Conservation (phyloP, 495 filamentous ascomycete genomes). For the Glonium stellatum region DNA sequence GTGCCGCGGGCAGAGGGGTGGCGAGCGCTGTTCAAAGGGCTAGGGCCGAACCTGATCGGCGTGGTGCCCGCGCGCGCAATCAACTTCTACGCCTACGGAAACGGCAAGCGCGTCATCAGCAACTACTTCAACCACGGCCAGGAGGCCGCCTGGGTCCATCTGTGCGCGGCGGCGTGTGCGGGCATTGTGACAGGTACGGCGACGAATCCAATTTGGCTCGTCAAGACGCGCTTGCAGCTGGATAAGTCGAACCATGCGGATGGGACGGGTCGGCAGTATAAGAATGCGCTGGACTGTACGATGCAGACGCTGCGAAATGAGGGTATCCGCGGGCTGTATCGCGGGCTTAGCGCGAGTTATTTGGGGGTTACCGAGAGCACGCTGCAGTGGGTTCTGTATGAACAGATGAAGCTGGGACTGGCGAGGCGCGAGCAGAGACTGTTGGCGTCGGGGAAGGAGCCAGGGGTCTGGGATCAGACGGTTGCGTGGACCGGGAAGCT, state of each 20-base stretch:
- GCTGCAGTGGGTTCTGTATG: conserved; percentile 81
- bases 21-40: conserved; percentile 79
- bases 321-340: conserved; percentile 71
- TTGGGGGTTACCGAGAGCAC: conserved; percentile 80
- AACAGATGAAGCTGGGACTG: conserved; percentile 67
- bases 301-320: conserved; percentile 69
- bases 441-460: conserved; percentile 46
- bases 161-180: conserved; percentile 62
- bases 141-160: conserved; percentile 65
- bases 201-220: conserved; percentile 88
- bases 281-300: conserved; percentile 75
- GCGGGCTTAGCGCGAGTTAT: conserved; percentile 81
- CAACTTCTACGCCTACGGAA: conserved; percentile 85
- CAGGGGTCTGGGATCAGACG: conserved; percentile 56
- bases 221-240: conserved; percentile 84
- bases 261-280: conserved; percentile 60
- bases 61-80: conserved; percentile 82
- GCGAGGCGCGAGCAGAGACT: conserved; percentile 47
- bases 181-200: conserved; percentile 76
- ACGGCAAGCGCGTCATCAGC: conserved; percentile 70
- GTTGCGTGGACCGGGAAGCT: conserved; percentile 62
- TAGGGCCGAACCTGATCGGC: conserved; percentile 80
- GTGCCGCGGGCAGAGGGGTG: conserved; percentile 74
- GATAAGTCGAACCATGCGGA: conserved; percentile 60
- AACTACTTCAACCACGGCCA: conserved; percentile 56